Evolutionary conservation across 2,329 filamentous ascomycete species (phyloP).

Genomic region (Pestalotiopsis sp.): DNA sequence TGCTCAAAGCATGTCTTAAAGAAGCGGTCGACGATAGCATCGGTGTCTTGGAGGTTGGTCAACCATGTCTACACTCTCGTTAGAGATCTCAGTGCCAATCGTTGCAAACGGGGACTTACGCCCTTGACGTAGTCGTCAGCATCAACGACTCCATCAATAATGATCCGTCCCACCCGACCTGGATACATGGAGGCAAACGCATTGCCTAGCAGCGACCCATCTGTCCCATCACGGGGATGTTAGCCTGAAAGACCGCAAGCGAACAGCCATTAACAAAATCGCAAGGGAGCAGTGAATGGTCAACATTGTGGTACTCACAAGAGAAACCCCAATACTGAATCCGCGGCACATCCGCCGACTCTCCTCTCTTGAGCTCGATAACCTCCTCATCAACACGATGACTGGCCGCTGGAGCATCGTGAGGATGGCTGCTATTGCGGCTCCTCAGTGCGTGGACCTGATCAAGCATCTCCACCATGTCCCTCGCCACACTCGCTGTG

Average conservation of each 20-base stretch:
- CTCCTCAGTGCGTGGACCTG: slow-evolving; percentile 35
- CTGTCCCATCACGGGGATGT: not conserved
- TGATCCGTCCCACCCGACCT: slow-evolving; percentile 39
- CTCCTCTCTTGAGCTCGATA: not conserved
- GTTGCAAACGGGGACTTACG: slow-evolving; percentile 21
- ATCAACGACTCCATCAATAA: slow-evolving; percentile 41
- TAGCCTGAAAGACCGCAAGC: not conserved
- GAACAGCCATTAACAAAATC: not conserved
- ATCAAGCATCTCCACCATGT: slow-evolving; percentile 48
- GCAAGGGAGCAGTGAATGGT: slow-evolving; percentile 42
- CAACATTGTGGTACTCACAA: slow-evolving; percentile 46
- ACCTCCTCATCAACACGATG: not conserved
- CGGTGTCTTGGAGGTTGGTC: slow-evolving; percentile 38
- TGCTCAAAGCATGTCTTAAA: slow-evolving; percentile 37
- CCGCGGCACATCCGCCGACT: slow-evolving; percentile 13
- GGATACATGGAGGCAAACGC: slow-evolving; percentile 46
- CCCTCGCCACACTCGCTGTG: slow-evolving; percentile 41
- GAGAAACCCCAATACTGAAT: slow-evolving; percentile 52
- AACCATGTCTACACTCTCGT: slow-evolving; percentile 30
- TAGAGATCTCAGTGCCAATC: not conserved
- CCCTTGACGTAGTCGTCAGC: slow-evolving; percentile 34
- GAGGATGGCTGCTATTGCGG: no score
- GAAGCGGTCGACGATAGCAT: slow-evolving; percentile 34
- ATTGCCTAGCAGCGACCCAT: slow-evolving; percentile 46
- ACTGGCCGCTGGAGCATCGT: not conserved